A percentile compares a stretch with the other conserved stretches of the same genome.
These are phyloP conservation scores for Leptographium procerum DNA, from an alignment of 2,329 filamentous ascomycete species.

Conservation along the genomic window DNA sequence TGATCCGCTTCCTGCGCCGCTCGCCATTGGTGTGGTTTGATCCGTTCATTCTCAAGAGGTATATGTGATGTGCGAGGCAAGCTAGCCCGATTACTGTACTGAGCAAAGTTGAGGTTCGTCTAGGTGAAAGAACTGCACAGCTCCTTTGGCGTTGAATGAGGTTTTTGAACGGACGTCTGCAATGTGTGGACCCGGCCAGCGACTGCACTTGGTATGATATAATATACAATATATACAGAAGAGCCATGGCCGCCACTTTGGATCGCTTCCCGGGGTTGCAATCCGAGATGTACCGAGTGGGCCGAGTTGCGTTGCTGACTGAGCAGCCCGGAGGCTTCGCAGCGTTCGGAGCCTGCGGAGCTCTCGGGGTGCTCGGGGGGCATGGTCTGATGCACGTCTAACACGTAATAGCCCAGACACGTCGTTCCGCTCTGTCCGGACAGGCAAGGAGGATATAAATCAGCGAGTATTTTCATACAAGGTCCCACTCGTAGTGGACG, in stretches of 20 bases:
- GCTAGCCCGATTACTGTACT: too few relatives aligned
- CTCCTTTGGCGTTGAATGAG: too few relatives aligned
- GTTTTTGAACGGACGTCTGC: neutral
- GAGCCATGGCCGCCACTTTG: neutral
- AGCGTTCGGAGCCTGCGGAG: neutral
- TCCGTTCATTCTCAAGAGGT: neutral
- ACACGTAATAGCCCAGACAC: neutral
- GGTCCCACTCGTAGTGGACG: neutral
- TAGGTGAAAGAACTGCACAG: too few relatives aligned
- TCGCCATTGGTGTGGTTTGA: neutral
- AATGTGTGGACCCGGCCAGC: neutral
- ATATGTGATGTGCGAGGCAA: too few relatives aligned
- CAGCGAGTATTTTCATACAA: too few relatives aligned
- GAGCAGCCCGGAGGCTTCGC: neutral
- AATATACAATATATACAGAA: neutral
- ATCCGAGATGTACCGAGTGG: neutral
- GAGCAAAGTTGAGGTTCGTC: too few relatives aligned
- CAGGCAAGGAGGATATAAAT: too few relatives aligned
- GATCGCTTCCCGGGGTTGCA: neutral
- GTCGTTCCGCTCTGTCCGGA: too few relatives aligned
- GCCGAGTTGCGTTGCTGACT: neutral
- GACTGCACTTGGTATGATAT: too few relatives aligned
- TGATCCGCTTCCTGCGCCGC: slow-evolving; percentile 19
- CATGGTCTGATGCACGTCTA: neutral
- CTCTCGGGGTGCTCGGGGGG: neutral